Percentiles rank a stretch among this genome's conserved stretches.
Evolutionary conservation across 2,329 filamentous ascomycete genomes (phyloP).

Genomic region (Cladosporium sp.): DNA sequence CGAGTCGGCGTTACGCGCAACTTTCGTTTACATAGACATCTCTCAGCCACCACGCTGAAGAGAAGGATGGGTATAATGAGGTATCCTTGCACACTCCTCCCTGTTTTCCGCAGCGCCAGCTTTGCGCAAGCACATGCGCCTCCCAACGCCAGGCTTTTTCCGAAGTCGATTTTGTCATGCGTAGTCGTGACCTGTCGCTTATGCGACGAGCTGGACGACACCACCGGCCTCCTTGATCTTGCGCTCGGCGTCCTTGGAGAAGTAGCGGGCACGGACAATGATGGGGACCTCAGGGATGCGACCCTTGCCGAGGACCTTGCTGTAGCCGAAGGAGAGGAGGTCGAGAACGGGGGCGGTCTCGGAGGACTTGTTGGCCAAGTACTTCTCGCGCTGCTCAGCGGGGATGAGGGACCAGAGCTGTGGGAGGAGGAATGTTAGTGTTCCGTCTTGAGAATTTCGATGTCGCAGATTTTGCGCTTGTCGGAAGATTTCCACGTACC

Average conservation of each 20-base stretch:
- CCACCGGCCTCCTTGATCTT: constrained; percentile 99
- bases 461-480: constrained; percentile 9
- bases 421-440: constrained; percentile 14
- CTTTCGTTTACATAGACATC: constrained; percentile 41
- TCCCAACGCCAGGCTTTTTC: constrained; percentile 18
- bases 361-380: constrained; percentile 80
- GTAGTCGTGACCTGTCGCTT: constrained; percentile 43
- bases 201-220: constrained; percentile 93
- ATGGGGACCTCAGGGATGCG: constrained; percentile 89
- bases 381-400: constrained; percentile 87
- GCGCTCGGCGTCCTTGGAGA: constrained; percentile 93
- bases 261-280: constrained; percentile 92
- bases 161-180: constrained; percentile 15
- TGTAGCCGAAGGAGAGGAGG: constrained; percentile 95
- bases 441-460: not conserved
- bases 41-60: constrained; percentile 57
- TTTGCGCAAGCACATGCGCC: constrained; percentile 18
- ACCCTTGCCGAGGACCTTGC: constrained; percentile 98
- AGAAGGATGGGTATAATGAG: constrained; percentile 24
- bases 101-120: constrained; percentile 19
- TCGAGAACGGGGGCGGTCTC: constrained; percentile 97
- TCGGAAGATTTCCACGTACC: constrained; percentile 53
- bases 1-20: constrained; percentile 40
- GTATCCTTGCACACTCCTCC: constrained; percentile 22
- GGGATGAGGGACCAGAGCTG: constrained; percentile 96